Evolutionary conservation across 2,329 filamentous ascomycete genomes (phyloP).

Genomic region (Diplodia intermedia): DNA sequence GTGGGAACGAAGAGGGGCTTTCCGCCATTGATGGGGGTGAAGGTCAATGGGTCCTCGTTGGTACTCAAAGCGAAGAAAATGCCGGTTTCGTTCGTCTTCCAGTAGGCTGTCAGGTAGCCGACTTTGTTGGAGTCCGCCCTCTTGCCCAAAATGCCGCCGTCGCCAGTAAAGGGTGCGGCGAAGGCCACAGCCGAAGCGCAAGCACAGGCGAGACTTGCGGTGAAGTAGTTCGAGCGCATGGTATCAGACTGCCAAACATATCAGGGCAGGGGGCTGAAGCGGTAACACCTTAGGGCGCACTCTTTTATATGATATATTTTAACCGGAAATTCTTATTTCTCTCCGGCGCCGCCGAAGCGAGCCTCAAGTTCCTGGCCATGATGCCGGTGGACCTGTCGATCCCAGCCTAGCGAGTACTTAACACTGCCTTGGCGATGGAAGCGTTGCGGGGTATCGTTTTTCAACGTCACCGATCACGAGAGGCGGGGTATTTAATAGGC

Average conservation of each 20-base stretch:
- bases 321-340: not conserved
- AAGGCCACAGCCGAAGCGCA: not conserved
- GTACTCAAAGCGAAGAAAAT: conserved; percentile 8
- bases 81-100: conserved; percentile 17
- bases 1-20: conserved; percentile 33
- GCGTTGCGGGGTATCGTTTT: conserved; percentile 7
- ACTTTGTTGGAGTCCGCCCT: conserved; percentile 7
- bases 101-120: conserved; percentile 7
- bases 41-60: conserved; percentile 16
- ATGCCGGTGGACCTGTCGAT: conserved; percentile 20
- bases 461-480: not conserved
- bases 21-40: conserved; percentile 33
- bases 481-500: conserved; percentile 10
- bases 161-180: not conserved
- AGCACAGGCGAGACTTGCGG: not conserved
- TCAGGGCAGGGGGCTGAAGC: too few relatives aligned
- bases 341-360: not conserved
- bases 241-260: not conserved
- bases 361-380: not conserved
- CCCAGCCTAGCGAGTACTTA: not conserved
- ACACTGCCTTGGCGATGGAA: not conserved
- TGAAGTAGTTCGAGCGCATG: not conserved
- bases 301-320: conserved; percentile 1
- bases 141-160: not conserved
- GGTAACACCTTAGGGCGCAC: too few relatives aligned